phyloP scores from a whole-genome alignment of 257 asterid genomes.

The Oldenlandia corymbosa region DNA sequence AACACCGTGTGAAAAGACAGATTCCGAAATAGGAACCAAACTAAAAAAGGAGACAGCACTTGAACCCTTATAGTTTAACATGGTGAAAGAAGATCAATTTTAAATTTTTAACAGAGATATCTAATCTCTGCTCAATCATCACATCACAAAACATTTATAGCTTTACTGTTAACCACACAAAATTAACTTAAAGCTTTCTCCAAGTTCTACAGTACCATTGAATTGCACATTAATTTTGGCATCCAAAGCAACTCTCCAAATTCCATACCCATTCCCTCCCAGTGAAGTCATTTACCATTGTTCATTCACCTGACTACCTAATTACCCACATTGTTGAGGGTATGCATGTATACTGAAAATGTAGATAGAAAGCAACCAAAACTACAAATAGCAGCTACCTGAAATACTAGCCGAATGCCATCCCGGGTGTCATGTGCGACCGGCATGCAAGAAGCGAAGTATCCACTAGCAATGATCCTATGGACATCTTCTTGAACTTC shows the following conservation, averaged over 20 bases:
- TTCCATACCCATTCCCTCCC: neutral
- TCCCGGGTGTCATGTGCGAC: slow-evolving; percentile 95
- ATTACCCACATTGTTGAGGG: neutral
- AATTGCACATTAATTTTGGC: neutral
- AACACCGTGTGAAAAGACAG: too few relatives aligned
- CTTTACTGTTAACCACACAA: neutral
- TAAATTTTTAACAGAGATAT: neutral
- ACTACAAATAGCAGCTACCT: slow-evolving; percentile 41
- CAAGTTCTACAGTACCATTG: neutral
- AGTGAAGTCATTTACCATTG: too few relatives aligned
- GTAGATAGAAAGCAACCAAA: neutral
- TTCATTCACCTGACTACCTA: neutral
- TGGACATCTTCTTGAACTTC: slow-evolving; percentile 98
- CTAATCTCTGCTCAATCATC: neutral
- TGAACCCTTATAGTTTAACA: too few relatives aligned
- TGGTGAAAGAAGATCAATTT: neutral
- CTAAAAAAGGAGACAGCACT: too few relatives aligned
- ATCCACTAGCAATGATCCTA: slow-evolving; percentile 83
- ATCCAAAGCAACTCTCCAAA: neutral
- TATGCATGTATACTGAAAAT: too few relatives aligned
- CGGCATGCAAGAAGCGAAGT: slow-evolving; percentile 88
- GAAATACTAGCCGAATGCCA: slow-evolving; percentile 85
- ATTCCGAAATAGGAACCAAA: too few relatives aligned
- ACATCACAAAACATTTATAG: neutral
- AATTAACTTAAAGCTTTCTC: neutral